Percentiles rank a stretch among this genome's conserved stretches.
phyloP scores from a whole-genome alignment of 2,329 filamentous ascomycete species.

The Phyllosticta paracitricarpa region DNA sequence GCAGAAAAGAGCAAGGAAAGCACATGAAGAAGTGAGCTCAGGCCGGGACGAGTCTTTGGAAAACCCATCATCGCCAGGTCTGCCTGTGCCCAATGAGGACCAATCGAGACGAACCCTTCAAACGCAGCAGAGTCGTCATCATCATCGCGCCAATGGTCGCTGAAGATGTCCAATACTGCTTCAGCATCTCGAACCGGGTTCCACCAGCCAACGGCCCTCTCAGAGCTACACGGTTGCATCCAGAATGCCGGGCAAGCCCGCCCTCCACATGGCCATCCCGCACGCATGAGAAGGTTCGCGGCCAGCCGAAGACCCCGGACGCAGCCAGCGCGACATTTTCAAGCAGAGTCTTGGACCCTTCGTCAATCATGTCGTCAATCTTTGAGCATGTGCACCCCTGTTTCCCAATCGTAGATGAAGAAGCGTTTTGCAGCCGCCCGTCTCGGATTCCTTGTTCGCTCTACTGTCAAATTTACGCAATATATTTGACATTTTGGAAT shows the following conservation, averaged over 20 bases:
- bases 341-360: slow-evolving; percentile 31
- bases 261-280: slow-evolving; percentile 38
- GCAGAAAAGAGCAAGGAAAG: slow-evolving; percentile 19
- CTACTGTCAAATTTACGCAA: slow-evolving; percentile 30
- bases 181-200: slow-evolving; percentile 27
- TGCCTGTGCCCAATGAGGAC: not conserved
- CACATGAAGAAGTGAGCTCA: not conserved
- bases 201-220: not conserved
- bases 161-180: slow-evolving; percentile 33
- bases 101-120: not conserved
- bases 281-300: slow-evolving; percentile 38
- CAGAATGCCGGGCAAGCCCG: slow-evolving; percentile 31
- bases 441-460: slow-evolving; percentile 23
- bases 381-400: slow-evolving; percentile 28
- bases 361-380: slow-evolving; percentile 29
- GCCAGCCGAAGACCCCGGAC: slow-evolving; percentile 25
- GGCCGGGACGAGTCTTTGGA: not conserved
- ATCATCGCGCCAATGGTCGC: slow-evolving; percentile 32
- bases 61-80: not conserved
- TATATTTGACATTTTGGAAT: slow-evolving; percentile 28
- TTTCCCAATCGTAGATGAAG: slow-evolving; percentile 32
- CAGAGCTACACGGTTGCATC: slow-evolving; percentile 43
- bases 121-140: slow-evolving; percentile 26
- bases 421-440: slow-evolving; percentile 21
- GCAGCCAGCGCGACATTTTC: slow-evolving; percentile 30